Evolutionary conservation across 1,139 yeast genomes (phyloP), one percentile per base, ranked within the genome.

Genomic region (Yamadazyma atlantica): DNA sequence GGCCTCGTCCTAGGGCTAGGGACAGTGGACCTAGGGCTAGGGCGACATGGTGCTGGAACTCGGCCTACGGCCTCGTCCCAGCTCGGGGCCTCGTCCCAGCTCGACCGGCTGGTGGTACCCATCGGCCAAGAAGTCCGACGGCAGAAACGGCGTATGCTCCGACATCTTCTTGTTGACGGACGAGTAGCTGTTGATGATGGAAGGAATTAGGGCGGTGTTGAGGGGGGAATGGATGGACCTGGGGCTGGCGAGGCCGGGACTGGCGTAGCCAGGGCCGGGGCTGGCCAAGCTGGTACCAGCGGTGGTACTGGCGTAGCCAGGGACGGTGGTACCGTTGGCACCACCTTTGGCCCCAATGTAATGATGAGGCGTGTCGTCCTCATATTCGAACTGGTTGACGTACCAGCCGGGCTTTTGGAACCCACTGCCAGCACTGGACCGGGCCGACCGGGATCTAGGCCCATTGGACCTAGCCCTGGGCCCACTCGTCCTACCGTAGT

Each of bases 351-450:
- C 16, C 10, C 16, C 21, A 18, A 60, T 52, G 39, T 61, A 61
- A 42, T 61, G 63, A 14, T 58, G 51, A 1, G 65, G 65, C 1
- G 64, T 38, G 24, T 28, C 30, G 8, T 44, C 47, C 27, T 42
- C 48, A 34, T 42, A 44, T 8, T 39, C 38, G 23, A 47, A 43
- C 13, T 34, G 52, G 38, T 59, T 57, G 15, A 64, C 57, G 48
- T 66, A 67, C 75, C 74, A 68, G 35, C 62, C 69, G 1, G 72
- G 72, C 34, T 62, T 60, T 39, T 57, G 60, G 47, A 64, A 65
- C 32, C 58, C 46, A n/a, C n/a, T n/a, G n/a, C n/a, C n/a, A n/a
- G n/a, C n/a, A n/a, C n/a, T n/a, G n/a, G n/a, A n/a, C n/a, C n/a
- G n/a, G n/a, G n/a, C n/a, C n/a, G 30, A 28, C 13, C 21, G 4